Conservation (phyloP, 208 protist species). For the Trypanosomatidae sp. region DNA sequence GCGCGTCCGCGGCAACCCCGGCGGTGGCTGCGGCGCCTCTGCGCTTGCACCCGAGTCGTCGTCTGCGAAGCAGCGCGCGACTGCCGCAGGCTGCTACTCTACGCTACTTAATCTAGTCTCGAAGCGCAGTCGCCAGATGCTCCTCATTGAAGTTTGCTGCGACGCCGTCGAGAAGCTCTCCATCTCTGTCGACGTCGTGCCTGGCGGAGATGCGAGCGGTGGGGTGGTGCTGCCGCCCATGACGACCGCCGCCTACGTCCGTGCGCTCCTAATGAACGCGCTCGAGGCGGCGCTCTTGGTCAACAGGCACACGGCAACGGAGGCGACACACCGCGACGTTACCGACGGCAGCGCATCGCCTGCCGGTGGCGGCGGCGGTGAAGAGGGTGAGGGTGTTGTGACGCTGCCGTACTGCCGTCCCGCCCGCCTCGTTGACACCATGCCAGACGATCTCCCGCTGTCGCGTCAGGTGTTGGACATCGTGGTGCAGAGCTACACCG, state of each 20-base stretch:
- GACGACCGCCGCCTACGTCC: constrained; percentile 31
- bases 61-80: neutral
- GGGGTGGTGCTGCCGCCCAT: neutral
- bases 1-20: neutral
- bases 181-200: constrained; percentile 59
- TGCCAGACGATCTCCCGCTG: constrained; percentile 58
- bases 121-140: constrained; percentile 49
- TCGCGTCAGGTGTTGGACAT: constrained; percentile 38
- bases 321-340: too few species aligned
- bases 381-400: too few species aligned
- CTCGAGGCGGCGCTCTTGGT: constrained; percentile 17
- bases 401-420: constrained; percentile 43
- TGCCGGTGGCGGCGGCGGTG: too few species aligned
- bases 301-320: too few species aligned
- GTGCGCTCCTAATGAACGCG: constrained; percentile 36
- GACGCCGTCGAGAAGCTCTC: constrained; percentile 59
- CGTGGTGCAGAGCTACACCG: constrained; percentile 54
- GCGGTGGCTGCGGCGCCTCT: neutral
- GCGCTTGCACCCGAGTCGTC: too few species aligned
- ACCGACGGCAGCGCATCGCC: too few species aligned
- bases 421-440: constrained; percentile 32
- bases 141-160: constrained; percentile 69
- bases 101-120: constrained; percentile 56
- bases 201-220: neutral
- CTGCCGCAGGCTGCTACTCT: constrained; percentile 27